Base-by-base conservation (phyloP, 2,329 filamentous ascomycete species). In the Dendryphion nanum region DNA sequence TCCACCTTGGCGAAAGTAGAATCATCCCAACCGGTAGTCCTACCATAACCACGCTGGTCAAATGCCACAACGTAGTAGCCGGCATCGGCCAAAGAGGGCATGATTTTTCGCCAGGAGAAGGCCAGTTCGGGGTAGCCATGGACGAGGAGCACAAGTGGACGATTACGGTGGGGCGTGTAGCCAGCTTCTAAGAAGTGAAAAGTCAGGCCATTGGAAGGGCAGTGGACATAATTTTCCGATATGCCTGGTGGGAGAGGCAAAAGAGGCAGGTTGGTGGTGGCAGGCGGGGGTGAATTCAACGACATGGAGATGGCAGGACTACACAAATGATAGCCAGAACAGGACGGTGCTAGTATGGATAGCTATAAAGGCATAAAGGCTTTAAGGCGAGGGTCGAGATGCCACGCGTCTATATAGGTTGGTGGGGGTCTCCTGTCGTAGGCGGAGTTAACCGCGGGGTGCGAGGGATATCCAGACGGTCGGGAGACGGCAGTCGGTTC, bases 51-150 rank as follows among this genome's bases (percentile, higher is more conserved):
- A 33, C 83, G 74, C 51, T 83, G 81, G 51, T 87, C 83, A 23
- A 79, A 78, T 1, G 83, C 82, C 2, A 86, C 77, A 37, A 82
- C 81, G 53, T 82, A 75, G 62, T 80, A 86, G 18, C 82, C 82
- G 5, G 73, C 69, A 0, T 65, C 61, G 4, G 82, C 78, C n/a
- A 87, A 67, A 0, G 67, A 57, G 5, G 75, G 73, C 51, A 86
- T 72, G 23, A 85, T 64, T 39, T 81, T 79, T 35, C 82, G 77
- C 81, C 82, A 86, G 32, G 82, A 85, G 58, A 76, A 86, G 18
- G 83, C 80, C 2, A 86, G 69, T 53, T 86, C 82, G 2, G 83
- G 83, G 45, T 78, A 86, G 24, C 83, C 83, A 60, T 85, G 82
- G 33, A 78, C 73, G 33, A 83, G 75, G 5, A 85, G 58, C 6